Base-by-base conservation (phyloP, 208 protist genomes). In the Herpetomonas samuelpessoai region DNA sequence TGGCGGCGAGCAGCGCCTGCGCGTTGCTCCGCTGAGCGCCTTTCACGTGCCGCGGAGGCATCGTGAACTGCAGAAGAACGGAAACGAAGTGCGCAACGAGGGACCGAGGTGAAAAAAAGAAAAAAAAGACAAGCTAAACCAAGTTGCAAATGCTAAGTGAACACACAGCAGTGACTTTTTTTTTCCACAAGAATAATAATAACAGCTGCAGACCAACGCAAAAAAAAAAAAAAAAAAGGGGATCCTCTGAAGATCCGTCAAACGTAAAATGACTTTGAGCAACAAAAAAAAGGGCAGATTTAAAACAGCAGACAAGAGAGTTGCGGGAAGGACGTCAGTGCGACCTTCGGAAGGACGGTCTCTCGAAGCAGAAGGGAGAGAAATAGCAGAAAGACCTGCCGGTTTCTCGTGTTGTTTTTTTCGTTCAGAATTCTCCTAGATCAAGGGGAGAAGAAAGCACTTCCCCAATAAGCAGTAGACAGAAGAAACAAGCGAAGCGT, bases 11-110 rank as follows among this genome's bases (percentile, higher is more conserved):
- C 65, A 80, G 69, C 19, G 69, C 78, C 31, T 78, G 74, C 12
- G 88, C 88, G 2, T 62, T 71, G 57, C 77, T 85, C 57, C 78
- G 83, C 64, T 91, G 83, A 21, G 84, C 83, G 21, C 71, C 74
- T 26, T 73, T 85, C 12, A 54, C 58, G 18, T 67, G 65, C 24
- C 68, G 64, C 10, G 76, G 62, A 65, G 76, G 76, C 39, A 22
- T 39, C 16, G 21, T 3, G 0, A 30, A 22, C 14, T 0, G 47
- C 26, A 59, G 19, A 38, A 58, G 29, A 26, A 35, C 1, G 46
- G 35, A 39, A 63, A 60, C 38, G 35, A 46, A 64, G 45, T 25
- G 22, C 48, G 54, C 27, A 65, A 62, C 16, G 48, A 62, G 22
- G 56, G 48, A 38, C 27, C 14, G 28, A 35, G 30, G 27, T 18